Base-by-base conservation (phyloP, 2,329 filamentous ascomycete species). In the Arthroderma sp. region DNA sequence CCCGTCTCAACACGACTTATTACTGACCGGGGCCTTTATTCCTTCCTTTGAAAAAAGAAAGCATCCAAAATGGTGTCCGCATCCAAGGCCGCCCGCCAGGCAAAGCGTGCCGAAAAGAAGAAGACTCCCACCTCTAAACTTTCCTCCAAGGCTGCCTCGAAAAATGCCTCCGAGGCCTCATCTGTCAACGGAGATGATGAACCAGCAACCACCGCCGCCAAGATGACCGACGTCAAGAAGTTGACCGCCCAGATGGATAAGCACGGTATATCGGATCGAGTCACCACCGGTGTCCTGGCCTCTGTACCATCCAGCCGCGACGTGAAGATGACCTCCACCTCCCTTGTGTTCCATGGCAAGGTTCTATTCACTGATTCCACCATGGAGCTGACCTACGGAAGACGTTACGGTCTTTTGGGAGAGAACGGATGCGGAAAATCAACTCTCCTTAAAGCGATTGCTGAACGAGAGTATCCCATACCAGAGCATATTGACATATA, bases 401-500 rank as follows among this genome's bases (percentile, higher is more conserved):
- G 88, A 59, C 80, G 91, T 59, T 98, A 98, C 64, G 91, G 91
- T 65, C 74, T 98, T 47, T 73, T 98, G 52, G 91, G 91, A 61
- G 91, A 98, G 77, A 98, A 98, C 82, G 91, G 91, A 54, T 98
- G 91, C 68, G 91, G 91, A 66, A 98, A 98, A 77, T 93, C 85
- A 53, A 98, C 91, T n/a, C 70, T 98, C 31, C 78, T 98, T 62
- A 96, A 95, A 73, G 79, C 91, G 54, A 94, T 98, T 63, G 82
- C 83, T 57, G 81, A 80, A 61, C 84, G 91, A 70, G 93, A 98
- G 68, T 98, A 80, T 65, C 93, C 91, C 51, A 85, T 98, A 61
- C 93, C 91, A 49, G 84, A 94, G 29, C 88, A 95, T 67, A 76
- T 98, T 65, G 93, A 98, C 68, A 93, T 98, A 67, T 98, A 98